Conservation (phyloP, 148 eudicot genomes). For the Amaranthus cruentus region DNA sequence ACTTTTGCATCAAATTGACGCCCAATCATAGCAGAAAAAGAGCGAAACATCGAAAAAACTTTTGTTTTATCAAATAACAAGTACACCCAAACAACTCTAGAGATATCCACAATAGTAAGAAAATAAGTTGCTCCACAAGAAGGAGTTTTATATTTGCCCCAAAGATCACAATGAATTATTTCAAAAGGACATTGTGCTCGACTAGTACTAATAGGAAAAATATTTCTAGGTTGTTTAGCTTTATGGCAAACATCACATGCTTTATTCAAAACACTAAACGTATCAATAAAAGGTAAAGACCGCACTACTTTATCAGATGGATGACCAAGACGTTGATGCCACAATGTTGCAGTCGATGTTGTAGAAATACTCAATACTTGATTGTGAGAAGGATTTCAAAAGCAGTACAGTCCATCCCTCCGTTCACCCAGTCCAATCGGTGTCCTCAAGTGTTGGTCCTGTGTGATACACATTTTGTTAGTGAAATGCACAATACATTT, state of each 20-base stretch:
- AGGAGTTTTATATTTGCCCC: neutral
- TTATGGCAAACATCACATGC: conserved; percentile 10
- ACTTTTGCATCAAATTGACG: conserved; percentile 7
- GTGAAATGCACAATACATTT: no score
- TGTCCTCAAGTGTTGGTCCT: no score
- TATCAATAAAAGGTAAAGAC: neutral
- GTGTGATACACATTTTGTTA: no score
- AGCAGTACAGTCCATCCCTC: no score
- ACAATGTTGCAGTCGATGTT: no score
- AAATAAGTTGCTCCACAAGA: conserved; percentile 13
- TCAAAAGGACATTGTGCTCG: neutral
- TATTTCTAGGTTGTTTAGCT: neutral
- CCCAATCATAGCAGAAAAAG: conserved; percentile 1
- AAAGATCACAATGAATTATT: neutral
- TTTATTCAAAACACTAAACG: neutral
- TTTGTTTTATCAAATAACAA: neutral
- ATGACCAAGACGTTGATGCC: no score
- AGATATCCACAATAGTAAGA: conserved; percentile 12
- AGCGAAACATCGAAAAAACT: neutral
- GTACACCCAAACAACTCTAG: neutral
- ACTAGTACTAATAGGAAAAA: neutral
- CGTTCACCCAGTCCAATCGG: no score
- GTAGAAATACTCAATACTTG: no score
- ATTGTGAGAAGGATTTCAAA: no score
- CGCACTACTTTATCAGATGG: no score